Percentiles rank a stretch among this genome's conserved stretches.
phyloP scores from a whole-genome alignment of 2,329 filamentous ascomycete species.

The Raffaelea ambrosiae region DNA sequence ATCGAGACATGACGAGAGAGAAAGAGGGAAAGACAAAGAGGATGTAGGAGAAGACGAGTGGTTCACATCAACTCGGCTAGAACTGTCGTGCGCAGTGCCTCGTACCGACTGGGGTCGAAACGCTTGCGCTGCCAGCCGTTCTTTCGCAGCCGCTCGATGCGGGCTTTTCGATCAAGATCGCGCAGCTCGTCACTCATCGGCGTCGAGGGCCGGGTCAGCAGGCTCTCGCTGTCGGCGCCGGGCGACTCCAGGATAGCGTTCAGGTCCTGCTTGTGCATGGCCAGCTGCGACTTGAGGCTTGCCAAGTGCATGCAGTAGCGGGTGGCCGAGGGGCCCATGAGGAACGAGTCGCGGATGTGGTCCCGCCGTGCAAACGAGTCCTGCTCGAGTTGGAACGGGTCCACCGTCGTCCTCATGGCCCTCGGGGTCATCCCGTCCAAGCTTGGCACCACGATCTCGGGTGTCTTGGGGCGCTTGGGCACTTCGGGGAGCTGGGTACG shows the following conservation, averaged over 20 bases:
- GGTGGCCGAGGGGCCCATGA: slow-evolving; percentile 33
- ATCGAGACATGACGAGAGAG: not conserved
- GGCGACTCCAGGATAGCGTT: slow-evolving; percentile 27
- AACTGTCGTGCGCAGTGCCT: slow-evolving; percentile 40
- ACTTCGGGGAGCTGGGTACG: slow-evolving; percentile 19
- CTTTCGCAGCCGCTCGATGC: slow-evolving; percentile 47
- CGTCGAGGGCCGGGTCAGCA: slow-evolving; percentile 9
- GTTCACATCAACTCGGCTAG: slow-evolving; percentile 35
- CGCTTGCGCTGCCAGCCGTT: slow-evolving; percentile 47
- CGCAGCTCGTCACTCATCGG: slow-evolving; percentile 26
- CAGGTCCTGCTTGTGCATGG: slow-evolving; percentile 37
- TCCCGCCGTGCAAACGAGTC: slow-evolving; percentile 8
- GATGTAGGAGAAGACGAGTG: too few species aligned
- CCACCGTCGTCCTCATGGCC: not conserved
- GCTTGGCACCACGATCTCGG: slow-evolving; percentile 9
- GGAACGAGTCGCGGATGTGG: slow-evolving; percentile 19
- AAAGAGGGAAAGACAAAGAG: not conserved
- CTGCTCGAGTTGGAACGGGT: not conserved
- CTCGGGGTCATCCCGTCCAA: slow-evolving; percentile 10
- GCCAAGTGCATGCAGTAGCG: slow-evolving; percentile 41
- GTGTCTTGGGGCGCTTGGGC: slow-evolving; percentile 12
- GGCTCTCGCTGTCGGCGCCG: slow-evolving; percentile 8
- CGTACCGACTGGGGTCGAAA: slow-evolving; percentile 45
- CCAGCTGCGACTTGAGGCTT: slow-evolving; percentile 38
- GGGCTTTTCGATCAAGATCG: slow-evolving; percentile 33